These are phyloP conservation scores for Clonostachys chloroleuca DNA, from an alignment of 2,329 filamentous ascomycete species.

Conservation along the genomic window DNA sequence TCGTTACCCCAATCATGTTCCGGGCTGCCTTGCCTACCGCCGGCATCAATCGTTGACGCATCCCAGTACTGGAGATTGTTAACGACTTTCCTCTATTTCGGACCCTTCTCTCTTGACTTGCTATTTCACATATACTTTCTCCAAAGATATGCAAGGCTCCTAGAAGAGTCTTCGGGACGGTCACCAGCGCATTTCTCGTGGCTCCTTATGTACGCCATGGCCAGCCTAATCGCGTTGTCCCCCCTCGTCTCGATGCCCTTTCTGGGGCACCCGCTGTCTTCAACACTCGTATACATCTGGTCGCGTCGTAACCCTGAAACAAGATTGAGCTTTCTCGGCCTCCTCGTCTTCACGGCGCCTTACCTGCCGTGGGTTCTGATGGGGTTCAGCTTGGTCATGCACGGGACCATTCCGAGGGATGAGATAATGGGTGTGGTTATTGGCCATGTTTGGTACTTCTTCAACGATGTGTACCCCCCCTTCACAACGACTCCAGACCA, in stretches of 20 bases:
- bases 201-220: constrained; percentile 82
- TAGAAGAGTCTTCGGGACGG: constrained; percentile 90
- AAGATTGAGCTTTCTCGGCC: constrained; percentile 79
- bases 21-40: background rate
- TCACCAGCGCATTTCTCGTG: constrained; percentile 93
- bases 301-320: constrained; percentile 91
- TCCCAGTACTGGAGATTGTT: constrained; percentile 90
- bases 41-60: background rate
- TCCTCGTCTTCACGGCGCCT: constrained; percentile 88
- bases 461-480: constrained; percentile 90
- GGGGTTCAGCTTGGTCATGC: constrained; percentile 85
- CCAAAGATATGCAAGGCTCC: constrained; percentile 88
- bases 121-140: constrained; percentile 98
- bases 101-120: constrained; percentile 87
- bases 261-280: constrained; percentile 87
- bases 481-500: constrained; percentile 79
- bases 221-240: constrained; percentile 74
- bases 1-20: constrained; percentile 17
- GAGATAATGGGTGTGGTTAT: constrained; percentile 94
- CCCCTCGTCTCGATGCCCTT: constrained; percentile 90
- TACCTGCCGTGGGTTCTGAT: constrained; percentile 96
- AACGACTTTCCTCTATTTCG: constrained; percentile 96
- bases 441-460: constrained; percentile 97
- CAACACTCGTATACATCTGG: constrained; percentile 97
- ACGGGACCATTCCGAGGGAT: constrained; percentile 86